phyloP scores from a whole-genome alignment of 768 basidiomycete genomes.

The Lactifluus rugatus region DNA sequence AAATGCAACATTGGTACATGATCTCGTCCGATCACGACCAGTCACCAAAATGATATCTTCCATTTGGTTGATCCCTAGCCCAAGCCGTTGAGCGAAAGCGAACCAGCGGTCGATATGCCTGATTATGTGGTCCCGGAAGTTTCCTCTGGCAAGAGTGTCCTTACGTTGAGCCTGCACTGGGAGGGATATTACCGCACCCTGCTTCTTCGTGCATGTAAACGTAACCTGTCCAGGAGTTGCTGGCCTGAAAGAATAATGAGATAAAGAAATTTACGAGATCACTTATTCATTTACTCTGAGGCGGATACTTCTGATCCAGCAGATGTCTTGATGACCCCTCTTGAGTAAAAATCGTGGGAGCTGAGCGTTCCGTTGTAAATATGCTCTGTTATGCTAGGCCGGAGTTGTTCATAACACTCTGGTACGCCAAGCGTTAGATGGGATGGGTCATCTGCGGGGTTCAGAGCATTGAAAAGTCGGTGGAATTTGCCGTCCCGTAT shows the following conservation, averaged over 20 bases:
- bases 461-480: constrained; percentile 15
- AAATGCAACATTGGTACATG: neutral
- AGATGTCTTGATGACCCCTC: neutral
- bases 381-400: neutral
- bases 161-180: neutral
- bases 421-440: neutral
- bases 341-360: neutral
- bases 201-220: neutral
- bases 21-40: neutral
- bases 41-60: constrained; percentile 4
- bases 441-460: constrained; percentile 1
- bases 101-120: neutral
- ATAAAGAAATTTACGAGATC: neutral
- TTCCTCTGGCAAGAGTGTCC: neutral
- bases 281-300: neutral
- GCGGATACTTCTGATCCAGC: neutral
- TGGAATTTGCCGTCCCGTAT: constrained; percentile 16
- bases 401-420: neutral
- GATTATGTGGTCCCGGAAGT: neutral
- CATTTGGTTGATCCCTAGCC: neutral
- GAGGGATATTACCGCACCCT: neutral
- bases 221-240: neutral
- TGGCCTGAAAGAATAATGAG: neutral
- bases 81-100: neutral
- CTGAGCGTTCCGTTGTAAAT: neutral